Percentiles rank a stretch among this genome's conserved stretches.
Conservation (phyloP, 2,329 filamentous ascomycete genomes). For the Dichotomopilus funicola region DNA sequence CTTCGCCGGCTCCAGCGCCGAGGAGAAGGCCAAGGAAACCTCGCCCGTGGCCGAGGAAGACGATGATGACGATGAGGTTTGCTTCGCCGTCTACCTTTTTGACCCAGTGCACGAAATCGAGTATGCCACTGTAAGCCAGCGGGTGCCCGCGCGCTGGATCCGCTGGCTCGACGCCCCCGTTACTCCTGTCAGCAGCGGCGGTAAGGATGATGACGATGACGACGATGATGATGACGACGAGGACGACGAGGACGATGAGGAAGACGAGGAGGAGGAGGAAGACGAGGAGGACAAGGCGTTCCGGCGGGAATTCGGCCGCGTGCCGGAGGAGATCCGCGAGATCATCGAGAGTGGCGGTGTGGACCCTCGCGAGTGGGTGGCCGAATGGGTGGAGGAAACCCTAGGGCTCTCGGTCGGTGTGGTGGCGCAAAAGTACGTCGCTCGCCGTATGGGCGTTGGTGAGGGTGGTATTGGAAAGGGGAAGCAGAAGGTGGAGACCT, state of each 20-base stretch:
- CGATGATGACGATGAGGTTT: slow-evolving; percentile 51
- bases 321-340: slow-evolving; percentile 79
- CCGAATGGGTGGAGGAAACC: slow-evolving; percentile 92
- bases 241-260: no score
- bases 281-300: slow-evolving; percentile 5
- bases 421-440: slow-evolving; percentile 91
- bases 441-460: slow-evolving; percentile 89
- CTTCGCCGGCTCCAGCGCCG: slow-evolving; percentile 54
- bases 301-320: slow-evolving; percentile 27
- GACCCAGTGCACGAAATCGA: slow-evolving; percentile 90
- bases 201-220: slow-evolving; percentile 39
- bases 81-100: slow-evolving; percentile 71
- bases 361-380: slow-evolving; percentile 93
- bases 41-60: slow-evolving; percentile 46
- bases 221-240: no score
- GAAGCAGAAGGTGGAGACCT: slow-evolving; percentile 52
- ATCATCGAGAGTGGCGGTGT: slow-evolving; percentile 72
- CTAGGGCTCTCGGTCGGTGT: slow-evolving; percentile 72
- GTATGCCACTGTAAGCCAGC: slow-evolving; percentile 76
- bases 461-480: slow-evolving; percentile 62
- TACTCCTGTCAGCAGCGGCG: slow-evolving; percentile 46
- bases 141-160: slow-evolving; percentile 78
- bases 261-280: no score
- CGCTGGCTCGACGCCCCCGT: slow-evolving; percentile 78
- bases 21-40: slow-evolving; percentile 49